These are phyloP conservation scores for Arachnopeziza araneosa DNA, from an alignment of 2,329 filamentous ascomycete genomes.

Conservation along the genomic window DNA sequence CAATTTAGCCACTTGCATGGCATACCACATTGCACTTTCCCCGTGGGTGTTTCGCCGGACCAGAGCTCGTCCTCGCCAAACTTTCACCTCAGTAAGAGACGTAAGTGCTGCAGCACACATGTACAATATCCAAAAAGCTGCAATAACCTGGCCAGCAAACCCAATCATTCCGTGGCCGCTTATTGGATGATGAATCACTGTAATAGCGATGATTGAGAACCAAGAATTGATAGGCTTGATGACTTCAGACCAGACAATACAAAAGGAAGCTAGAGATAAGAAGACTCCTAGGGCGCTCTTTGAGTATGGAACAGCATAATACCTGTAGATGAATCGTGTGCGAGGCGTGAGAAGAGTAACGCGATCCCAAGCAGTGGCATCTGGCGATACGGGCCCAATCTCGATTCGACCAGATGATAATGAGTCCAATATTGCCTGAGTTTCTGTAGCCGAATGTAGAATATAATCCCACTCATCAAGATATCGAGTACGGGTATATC, in stretches of 20 bases:
- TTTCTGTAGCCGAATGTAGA: constrained; percentile 65
- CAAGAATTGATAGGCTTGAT: constrained; percentile 76
- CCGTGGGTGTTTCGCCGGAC: constrained; percentile 87
- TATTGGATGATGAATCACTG: constrained; percentile 52
- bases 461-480: constrained; percentile 80
- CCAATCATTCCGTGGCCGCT: constrained; percentile 70
- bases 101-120: constrained; percentile 89
- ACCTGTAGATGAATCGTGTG: constrained; percentile 73
- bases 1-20: constrained; percentile 83
- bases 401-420: constrained; percentile 74
- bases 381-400: constrained; percentile 56
- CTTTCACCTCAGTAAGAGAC: constrained; percentile 86
- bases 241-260: constrained; percentile 89
- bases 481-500: constrained; percentile 78
- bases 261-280: constrained; percentile 68
- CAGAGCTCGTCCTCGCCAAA: constrained; percentile 93
- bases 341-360: constrained; percentile 68
- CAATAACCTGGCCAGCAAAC: constrained; percentile 79
- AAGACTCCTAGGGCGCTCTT: constrained; percentile 61
- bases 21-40: constrained; percentile 94
- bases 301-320: constrained; percentile 63
- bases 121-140: constrained; percentile 86
- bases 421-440: constrained; percentile 80
- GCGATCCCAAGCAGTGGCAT: constrained; percentile 48
- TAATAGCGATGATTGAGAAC: constrained; percentile 64